Conservation (phyloP, 129 eudicot species). For the Pulicaria dysenterica region DNA sequence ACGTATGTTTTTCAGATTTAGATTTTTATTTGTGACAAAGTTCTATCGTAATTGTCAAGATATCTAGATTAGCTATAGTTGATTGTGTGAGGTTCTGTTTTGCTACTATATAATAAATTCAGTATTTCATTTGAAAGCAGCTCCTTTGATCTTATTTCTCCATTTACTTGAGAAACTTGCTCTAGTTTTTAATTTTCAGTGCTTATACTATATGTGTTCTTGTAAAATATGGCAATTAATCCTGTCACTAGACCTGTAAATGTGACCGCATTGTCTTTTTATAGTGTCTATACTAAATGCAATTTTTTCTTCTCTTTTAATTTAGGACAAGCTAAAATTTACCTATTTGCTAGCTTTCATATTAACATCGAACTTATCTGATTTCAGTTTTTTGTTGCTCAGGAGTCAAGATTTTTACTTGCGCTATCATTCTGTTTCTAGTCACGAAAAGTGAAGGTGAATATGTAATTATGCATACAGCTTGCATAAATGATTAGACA, state of each 20-base stretch:
- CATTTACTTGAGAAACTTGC: not conserved
- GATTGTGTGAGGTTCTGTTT: constrained; percentile 2
- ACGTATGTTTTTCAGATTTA: not conserved
- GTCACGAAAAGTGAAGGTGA: constrained; percentile 25
- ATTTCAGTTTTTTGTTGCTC: no score
- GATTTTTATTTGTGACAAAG: not conserved
- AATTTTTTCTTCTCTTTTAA: no score
- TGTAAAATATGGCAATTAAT: no score
- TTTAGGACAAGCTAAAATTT: no score
- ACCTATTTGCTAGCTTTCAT: no score
- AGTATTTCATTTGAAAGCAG: not conserved
- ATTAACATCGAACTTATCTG: no score
- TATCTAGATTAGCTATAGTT: not conserved
- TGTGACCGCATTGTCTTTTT: no score
- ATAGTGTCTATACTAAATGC: no score
- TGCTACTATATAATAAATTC: not conserved
- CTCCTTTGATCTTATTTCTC: not conserved
- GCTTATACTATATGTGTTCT: no score
- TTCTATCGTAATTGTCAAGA: not conserved
- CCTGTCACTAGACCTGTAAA: no score
- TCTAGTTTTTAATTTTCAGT: no score
- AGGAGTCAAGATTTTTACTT: not conserved
- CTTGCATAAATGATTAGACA: constrained; percentile 6
- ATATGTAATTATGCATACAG: not conserved
- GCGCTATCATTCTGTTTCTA: constrained; percentile 16